These are phyloP conservation scores for Fagopyrum homotropicum DNA, from an alignment of 148 eudicot species.

Conservation along the genomic window DNA sequence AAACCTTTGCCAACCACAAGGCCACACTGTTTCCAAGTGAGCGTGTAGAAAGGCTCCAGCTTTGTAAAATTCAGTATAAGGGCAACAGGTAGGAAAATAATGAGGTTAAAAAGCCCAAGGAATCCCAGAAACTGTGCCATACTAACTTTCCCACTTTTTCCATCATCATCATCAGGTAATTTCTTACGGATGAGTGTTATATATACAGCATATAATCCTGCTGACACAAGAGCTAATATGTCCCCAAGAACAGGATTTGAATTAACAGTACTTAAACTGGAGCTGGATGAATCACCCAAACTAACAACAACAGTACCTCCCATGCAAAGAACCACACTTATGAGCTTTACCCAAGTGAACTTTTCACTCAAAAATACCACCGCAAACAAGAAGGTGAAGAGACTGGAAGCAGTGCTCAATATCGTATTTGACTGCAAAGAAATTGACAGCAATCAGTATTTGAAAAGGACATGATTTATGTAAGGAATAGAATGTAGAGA, in stretches of 20 bases:
- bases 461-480: background rate
- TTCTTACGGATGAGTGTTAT: constrained; percentile 76
- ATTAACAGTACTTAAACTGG: constrained; percentile 39
- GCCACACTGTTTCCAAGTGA: constrained; percentile 66
- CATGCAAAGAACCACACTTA: constrained; percentile 95
- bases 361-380: constrained; percentile 80
- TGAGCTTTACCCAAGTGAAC: constrained; percentile 86
- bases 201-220: constrained; percentile 81
- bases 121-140: constrained; percentile 97
- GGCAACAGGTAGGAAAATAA: constrained; percentile 84
- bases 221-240: constrained; percentile 58
- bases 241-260: constrained; percentile 80
- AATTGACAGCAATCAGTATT: constrained; percentile 14
- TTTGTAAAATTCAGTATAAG: constrained; percentile 53
- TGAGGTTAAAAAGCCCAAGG: constrained; percentile 72
- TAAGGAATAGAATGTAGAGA: constrained; percentile 7
- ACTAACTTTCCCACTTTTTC: constrained; percentile 59
- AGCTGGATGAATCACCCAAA: constrained; percentile 60
- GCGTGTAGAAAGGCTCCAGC: constrained; percentile 50
- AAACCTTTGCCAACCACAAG: constrained; percentile 85
- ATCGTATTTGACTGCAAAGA: constrained; percentile 85
- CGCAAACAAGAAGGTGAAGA: constrained; percentile 86
- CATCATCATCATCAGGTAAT: constrained; percentile 65
- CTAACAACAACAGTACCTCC: constrained; percentile 90
- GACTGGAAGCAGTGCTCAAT: constrained; percentile 86